Evolutionary conservation across 306 rosid genomes (phyloP).

Genomic region (Vigna unguiculata): DNA sequence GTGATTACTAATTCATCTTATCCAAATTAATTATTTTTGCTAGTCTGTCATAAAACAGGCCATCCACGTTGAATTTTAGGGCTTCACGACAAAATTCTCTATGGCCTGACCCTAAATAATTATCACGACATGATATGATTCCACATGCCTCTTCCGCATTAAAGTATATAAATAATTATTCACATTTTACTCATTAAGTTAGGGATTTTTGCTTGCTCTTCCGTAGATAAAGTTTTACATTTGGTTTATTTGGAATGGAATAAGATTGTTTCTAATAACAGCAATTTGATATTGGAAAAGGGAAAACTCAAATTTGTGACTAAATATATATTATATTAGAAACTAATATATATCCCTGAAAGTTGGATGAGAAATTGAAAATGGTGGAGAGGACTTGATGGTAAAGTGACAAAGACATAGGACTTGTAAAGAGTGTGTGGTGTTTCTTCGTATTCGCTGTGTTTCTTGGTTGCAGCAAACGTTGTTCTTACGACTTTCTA

Average conservation of each 20-base stretch:
- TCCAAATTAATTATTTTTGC: background rate
- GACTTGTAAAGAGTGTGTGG: slow-evolving; percentile 28
- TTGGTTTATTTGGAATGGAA: background rate
- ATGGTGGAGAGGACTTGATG: slow-evolving; percentile 36
- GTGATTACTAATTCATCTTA: background rate
- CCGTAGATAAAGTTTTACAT: background rate
- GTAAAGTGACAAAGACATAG: slow-evolving; percentile 42
- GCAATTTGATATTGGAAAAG: background rate
- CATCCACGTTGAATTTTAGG: background rate
- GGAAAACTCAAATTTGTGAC: background rate
- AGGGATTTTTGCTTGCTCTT: background rate
- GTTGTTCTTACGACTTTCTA: slow-evolving; percentile 42
- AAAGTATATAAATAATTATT: too few species aligned
- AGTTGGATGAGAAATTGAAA: slow-evolving; percentile 11
- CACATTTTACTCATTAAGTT: background rate
- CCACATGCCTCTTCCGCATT: background rate
- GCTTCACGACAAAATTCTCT: background rate
- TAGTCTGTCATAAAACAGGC: background rate
- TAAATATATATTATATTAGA: slow-evolving; percentile 1
- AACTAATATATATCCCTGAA: background rate
- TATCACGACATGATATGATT: background rate
- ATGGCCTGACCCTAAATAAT: background rate
- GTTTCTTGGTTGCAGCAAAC: slow-evolving; percentile 36
- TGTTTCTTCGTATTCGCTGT: slow-evolving; percentile 32
- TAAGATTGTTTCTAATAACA: background rate